Conservation (phyloP, 2,329 filamentous ascomycete species). For the Canariomyces notabilis region DNA sequence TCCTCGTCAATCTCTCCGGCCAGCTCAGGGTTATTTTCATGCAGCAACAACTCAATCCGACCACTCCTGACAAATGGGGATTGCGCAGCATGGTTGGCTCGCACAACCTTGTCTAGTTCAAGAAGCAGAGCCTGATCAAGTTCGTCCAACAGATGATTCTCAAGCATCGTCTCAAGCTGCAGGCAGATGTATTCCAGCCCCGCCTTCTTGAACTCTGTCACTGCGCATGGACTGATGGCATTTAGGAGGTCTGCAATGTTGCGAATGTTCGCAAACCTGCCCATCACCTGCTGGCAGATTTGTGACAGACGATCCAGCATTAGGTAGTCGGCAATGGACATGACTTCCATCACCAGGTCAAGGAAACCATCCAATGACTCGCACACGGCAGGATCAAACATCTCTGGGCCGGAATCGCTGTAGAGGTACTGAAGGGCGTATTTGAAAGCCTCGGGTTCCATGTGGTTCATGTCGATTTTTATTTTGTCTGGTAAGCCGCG, state of each 20-base stretch:
- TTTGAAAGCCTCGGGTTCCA: constrained; percentile 66
- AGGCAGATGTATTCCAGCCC: constrained; percentile 87
- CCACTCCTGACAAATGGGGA: constrained; percentile 75
- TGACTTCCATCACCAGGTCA: constrained; percentile 84
- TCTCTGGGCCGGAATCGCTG: constrained; percentile 69
- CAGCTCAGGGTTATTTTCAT: constrained; percentile 60
- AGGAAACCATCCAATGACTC: constrained; percentile 76
- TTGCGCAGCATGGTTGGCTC: constrained; percentile 73
- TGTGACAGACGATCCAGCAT: constrained; percentile 91
- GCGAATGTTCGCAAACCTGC: constrained; percentile 75
- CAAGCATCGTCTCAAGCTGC: constrained; percentile 85
- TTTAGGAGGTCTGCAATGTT: constrained; percentile 85
- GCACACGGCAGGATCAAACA: constrained; percentile 73
- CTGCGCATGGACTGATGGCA: constrained; percentile 75
- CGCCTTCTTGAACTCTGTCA: constrained; percentile 80
- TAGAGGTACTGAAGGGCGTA: constrained; percentile 81
- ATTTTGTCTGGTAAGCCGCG: constrained; percentile 39
- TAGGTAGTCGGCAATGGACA: constrained; percentile 85
- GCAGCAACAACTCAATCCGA: constrained; percentile 60
- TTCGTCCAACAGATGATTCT: constrained; percentile 80
- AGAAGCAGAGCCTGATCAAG: constrained; percentile 77
- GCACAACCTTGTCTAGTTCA: constrained; percentile 75
- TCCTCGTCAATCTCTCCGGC: constrained; percentile 64
- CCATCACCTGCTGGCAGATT: constrained; percentile 80
- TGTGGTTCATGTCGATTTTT: constrained; percentile 75